A percentile compares a stretch with the other conserved stretches of the same genome.
Evolutionary conservation across 176 grass and related monocot species (phyloP).

Genomic region (Ensete glaucum): DNA sequence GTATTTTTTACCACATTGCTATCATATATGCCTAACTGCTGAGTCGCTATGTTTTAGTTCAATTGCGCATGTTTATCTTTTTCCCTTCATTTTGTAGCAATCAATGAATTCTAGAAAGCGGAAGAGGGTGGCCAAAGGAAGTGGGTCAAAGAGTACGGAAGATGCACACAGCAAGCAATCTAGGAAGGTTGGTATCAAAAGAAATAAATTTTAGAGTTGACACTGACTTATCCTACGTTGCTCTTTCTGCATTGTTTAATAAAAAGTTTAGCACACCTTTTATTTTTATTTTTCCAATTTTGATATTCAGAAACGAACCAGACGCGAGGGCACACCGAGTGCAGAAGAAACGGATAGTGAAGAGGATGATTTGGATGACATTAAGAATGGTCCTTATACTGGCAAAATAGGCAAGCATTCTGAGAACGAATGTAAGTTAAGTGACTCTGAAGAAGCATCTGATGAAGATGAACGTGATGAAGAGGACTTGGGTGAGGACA

Average conservation of each 20-base stretch:
- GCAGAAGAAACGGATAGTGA: slow-evolving; percentile 34
- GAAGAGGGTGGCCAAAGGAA: slow-evolving; percentile 53
- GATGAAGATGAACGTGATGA: slow-evolving; percentile 44
- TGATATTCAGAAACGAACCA: slow-evolving; percentile 37
- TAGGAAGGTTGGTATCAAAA: slow-evolving; percentile 46
- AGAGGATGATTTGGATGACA: slow-evolving; percentile 30
- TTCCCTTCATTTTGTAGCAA: slow-evolving; percentile 26
- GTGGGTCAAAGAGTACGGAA: slow-evolving; percentile 40
- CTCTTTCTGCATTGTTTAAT: background rate
- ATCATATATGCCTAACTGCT: background rate
- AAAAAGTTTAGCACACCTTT: background rate
- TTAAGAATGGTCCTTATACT: slow-evolving; percentile 21
- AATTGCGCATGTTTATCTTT: background rate
- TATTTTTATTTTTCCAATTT: background rate
- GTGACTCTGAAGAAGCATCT: slow-evolving; percentile 28
- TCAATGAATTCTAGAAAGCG: slow-evolving; percentile 67
- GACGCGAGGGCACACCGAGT: slow-evolving; percentile 21
- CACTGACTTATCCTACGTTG: slow-evolving; percentile 1
- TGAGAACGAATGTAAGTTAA: slow-evolving; percentile 45
- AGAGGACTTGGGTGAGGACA: slow-evolving; percentile 38
- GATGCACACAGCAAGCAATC: slow-evolving; percentile 34
- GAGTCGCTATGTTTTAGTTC: background rate
- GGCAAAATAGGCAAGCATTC: slow-evolving; percentile 23
- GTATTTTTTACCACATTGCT: background rate
- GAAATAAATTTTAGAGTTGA: slow-evolving; percentile 11